Evolutionary conservation across 2,329 filamentous ascomycete genomes (phyloP), one percentile per base, ranked within the genome.

Genomic region (Xylariaceae sp.): DNA sequence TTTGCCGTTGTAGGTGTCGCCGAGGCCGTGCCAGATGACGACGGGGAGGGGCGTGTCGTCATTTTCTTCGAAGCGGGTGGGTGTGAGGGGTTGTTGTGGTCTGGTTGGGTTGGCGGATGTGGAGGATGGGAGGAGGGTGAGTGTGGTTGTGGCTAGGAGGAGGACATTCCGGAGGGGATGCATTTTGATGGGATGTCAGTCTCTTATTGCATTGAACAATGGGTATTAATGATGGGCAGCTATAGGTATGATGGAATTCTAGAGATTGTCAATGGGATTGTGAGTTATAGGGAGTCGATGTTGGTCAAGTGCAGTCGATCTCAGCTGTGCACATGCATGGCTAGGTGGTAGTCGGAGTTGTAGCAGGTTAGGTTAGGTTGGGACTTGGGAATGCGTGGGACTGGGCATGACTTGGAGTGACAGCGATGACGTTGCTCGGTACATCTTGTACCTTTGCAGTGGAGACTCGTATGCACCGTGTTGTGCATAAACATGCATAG

Each of bases 11-110:
- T 87, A 95, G 73, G 87, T 83, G 75, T 94, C 90, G 68, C 85
- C 86, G 9, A 86, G 78, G 30, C 84, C 94, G 74, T 99, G 94
- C 94, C 94, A 99, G 76, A 99, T 89, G 61, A 99, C 82, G 41
- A 99, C 81, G 0, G 94, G 94, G 35, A 97, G 82, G 2, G 90
- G 91, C n/a, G 82, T 86, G 66, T 86, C 82, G 69, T 80, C 74
- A 53, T 77, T 68, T 47, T 79, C 74, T 34, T 75, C 74, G 64
- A 73, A 64, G 10, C 59, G 54, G 55, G 53, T 58, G 51, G 18
- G 9, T 11, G 53, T 15, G 17, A 47, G 18, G 39, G 17, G 56
- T 34, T 54, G 57, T 10, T 54, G 59, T 15, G 51, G 58, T 35
- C 17, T 10, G 11, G 39, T 44, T 30, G 58, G 53, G 49, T 47